phyloP scores from a whole-genome alignment of 768 basidiomycete genomes.

The Panaeolus papilionaceus region DNA sequence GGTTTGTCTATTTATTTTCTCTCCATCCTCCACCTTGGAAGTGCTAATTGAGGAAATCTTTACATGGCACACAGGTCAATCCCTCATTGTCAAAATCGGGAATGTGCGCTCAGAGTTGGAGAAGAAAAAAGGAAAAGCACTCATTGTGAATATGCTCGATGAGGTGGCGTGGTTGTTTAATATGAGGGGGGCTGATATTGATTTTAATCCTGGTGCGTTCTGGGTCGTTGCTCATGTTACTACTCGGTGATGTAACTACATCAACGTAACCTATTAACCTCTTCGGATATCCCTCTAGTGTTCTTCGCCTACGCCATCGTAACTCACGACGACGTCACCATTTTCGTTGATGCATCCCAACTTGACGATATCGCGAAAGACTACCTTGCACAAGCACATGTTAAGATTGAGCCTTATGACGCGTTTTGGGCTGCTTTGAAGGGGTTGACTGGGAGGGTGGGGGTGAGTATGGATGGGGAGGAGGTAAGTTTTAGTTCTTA shows the following conservation, averaged over 20 bases:
- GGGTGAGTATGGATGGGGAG: constrained; percentile 33
- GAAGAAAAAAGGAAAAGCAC: constrained; percentile 69
- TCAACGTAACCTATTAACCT: too few relatives aligned
- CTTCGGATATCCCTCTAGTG: too few relatives aligned
- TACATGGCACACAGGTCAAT: constrained; percentile 51
- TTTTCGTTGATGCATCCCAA: constrained; percentile 73
- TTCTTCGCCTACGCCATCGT: constrained; percentile 94
- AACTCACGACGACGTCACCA: constrained; percentile 56
- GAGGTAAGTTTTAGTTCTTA: constrained; percentile 35
- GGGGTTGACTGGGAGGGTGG: constrained; percentile 44
- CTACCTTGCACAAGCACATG: constrained; percentile 56
- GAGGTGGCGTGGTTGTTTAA: constrained; percentile 97
- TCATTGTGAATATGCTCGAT: constrained; percentile 89
- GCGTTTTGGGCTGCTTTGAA: constrained; percentile 70
- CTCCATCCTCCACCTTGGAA: constrained; percentile 16
- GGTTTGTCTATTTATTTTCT: constrained; percentile 43
- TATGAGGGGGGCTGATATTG: constrained; percentile 90
- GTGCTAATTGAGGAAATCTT: too few relatives aligned
- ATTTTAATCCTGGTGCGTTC: constrained; percentile 69
- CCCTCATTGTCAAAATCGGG: constrained; percentile 69
- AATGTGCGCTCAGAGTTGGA: constrained; percentile 67
- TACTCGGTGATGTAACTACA: too few relatives aligned
- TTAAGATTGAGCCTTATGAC: constrained; percentile 76
- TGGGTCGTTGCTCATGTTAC: too few relatives aligned
- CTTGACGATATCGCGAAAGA: constrained; percentile 48